Evolutionary conservation across 2,329 filamentous ascomycete genomes (phyloP), one percentile per base, ranked within the genome.

Genomic region (Trichoderma sp.): DNA sequence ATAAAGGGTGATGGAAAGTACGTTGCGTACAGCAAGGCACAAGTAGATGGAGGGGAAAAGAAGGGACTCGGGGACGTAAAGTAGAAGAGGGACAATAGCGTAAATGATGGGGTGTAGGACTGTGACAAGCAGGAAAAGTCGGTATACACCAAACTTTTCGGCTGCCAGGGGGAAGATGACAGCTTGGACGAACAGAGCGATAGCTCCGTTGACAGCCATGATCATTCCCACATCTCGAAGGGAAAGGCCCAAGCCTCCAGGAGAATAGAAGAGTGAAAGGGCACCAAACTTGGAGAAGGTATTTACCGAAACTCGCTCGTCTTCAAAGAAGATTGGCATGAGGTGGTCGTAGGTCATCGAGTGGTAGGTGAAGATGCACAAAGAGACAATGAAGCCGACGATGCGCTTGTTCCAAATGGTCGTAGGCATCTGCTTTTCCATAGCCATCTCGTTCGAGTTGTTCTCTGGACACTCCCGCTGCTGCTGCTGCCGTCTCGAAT

Each of bases 341-440:
- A 98, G 89, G 82, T 97, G 94, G 81, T 98, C 96, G 84, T 94
- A 98, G 0, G 93, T 95, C 95, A 98, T 98, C 50, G 93, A 95
- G 84, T 98, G 95, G 82, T 97, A 97, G 5, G 95, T 97, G 85
- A 97, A 98, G 77, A 98, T 94, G 62, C 93, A 94, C 65, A 98
- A 86, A 1, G 95, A 93, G n/a, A 95, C 81, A 53, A 97, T 91
- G 71, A 98, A 90, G 83, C 93, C 92, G 78, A 94, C 86, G 76
- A 98, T 92, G 56, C 89, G 90, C 83, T 87, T 87, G 83, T 85
- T 87, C 83, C 88, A 90, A 76, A 89, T 87, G 79, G 81, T 86
- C 75, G 78, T 78, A 75, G 81, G 82, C 5, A 79, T 79, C 78
- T 84, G 85, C 76, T 86, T 83, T 35, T 80, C 78, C 65, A 79